Evolutionary conservation across 208 protist species (phyloP).

Genomic region (Crithidia bombi): DNA sequence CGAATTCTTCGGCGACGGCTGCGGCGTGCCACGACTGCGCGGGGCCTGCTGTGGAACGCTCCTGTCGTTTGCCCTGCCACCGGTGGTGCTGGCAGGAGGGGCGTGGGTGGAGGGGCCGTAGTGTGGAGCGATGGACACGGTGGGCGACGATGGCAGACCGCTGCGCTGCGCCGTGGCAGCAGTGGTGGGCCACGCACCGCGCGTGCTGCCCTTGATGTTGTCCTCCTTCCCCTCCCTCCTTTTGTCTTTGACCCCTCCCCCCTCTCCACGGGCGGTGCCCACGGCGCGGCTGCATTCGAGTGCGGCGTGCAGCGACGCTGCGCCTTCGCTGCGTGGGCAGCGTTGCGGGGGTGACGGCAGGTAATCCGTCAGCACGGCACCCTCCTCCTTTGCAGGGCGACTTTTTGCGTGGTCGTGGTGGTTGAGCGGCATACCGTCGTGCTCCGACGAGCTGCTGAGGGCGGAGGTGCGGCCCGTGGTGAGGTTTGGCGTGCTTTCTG

Average conservation of each 20-base stretch:
- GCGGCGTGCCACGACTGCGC: slow-evolving; percentile 16
- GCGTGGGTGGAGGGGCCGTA: not conserved
- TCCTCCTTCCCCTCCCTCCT: too few species aligned
- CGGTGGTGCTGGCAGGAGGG: not conserved
- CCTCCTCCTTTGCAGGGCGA: not conserved
- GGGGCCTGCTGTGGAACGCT: slow-evolving; percentile 3
- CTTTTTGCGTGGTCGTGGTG: not conserved
- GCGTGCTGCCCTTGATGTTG: too few species aligned
- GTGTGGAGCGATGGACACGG: too few species aligned
- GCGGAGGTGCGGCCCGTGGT: slow-evolving; percentile 27
- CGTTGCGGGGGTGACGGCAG: slow-evolving; percentile 3
- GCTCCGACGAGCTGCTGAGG: slow-evolving; percentile 24
- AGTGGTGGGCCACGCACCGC: too few species aligned
- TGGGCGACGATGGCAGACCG: too few species aligned
- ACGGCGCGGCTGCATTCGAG: slow-evolving; percentile 16
- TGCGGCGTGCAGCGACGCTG: slow-evolving; percentile 5
- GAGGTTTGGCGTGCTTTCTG: slow-evolving; percentile 21
- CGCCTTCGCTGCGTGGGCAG: slow-evolving; percentile 3
- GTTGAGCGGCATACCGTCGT: slow-evolving; percentile 2
- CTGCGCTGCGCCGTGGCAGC: too few species aligned
- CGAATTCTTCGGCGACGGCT: slow-evolving; percentile 8
- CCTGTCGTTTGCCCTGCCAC: not conserved
- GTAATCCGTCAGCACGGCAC: not conserved
- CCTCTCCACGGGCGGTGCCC: not conserved
- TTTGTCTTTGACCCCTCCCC: not conserved